A percentile compares a stretch with the other conserved stretches of the same genome.
Conservation (phyloP, 2,329 filamentous ascomycete species). For the Monilinia polystroma region DNA sequence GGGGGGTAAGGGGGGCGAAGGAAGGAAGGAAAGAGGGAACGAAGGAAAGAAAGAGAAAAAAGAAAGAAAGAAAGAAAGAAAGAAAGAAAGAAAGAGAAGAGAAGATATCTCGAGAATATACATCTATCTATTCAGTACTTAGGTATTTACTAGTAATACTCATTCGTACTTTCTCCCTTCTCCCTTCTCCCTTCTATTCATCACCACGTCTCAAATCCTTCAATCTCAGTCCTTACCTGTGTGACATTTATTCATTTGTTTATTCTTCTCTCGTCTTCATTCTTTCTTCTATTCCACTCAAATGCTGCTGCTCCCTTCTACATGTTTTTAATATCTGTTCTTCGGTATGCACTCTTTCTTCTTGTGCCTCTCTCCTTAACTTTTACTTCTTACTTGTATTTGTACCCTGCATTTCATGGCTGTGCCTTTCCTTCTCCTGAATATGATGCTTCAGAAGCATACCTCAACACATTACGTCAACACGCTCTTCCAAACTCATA, state of each 20-base stretch:
- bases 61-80: too few relatives aligned
- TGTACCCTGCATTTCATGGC: slow-evolving; percentile 77
- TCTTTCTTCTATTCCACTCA: neutral
- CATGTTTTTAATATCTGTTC: slow-evolving; percentile 40
- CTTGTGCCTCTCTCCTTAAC: slow-evolving; percentile 65
- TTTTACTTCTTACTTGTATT: slow-evolving; percentile 76
- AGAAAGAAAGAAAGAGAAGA: too few relatives aligned
- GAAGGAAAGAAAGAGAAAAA: too few relatives aligned
- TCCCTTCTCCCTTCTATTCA: neutral
- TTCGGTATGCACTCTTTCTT: slow-evolving; percentile 45
- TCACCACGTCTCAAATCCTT: neutral
- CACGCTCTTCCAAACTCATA: slow-evolving; percentile 31
- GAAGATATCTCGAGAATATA: too few relatives aligned
- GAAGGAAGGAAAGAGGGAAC: too few relatives aligned
- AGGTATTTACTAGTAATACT: too few relatives aligned
- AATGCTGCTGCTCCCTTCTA: slow-evolving; percentile 37
- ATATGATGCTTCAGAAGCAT: slow-evolving; percentile 32
- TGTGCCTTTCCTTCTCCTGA: slow-evolving; percentile 70
- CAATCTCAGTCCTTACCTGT: too few relatives aligned
- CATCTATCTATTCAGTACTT: too few relatives aligned
- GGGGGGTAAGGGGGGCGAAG: too few relatives aligned
- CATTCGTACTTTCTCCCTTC: neutral
- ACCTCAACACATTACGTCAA: slow-evolving; percentile 34
- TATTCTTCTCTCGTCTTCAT: neutral
- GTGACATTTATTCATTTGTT: too few relatives aligned